phyloP scores from a whole-genome alignment of 2,329 filamentous ascomycete species.

The Gnomoniopsis smithogilvyi region DNA sequence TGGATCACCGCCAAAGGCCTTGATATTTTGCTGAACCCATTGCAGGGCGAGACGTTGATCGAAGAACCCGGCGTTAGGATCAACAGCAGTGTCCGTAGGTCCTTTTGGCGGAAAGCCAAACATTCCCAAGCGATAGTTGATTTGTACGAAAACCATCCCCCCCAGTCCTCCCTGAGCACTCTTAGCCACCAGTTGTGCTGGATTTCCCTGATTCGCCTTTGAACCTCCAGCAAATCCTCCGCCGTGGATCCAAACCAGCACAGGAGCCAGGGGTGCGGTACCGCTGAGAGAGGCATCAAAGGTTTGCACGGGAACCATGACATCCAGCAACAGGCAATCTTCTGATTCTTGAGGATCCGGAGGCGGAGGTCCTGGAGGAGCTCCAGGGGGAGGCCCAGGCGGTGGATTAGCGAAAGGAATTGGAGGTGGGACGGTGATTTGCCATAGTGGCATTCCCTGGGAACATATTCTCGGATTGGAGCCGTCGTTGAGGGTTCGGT shows the following conservation, averaged over 20 bases:
- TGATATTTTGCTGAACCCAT: constrained; percentile 40
- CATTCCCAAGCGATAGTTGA: constrained; percentile 42
- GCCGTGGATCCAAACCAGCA: constrained; percentile 41
- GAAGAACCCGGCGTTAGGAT: constrained; percentile 38
- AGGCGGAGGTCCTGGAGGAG: not conserved
- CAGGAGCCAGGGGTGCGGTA: constrained; percentile 35
- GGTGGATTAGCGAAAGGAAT: not conserved
- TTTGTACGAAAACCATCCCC: constrained; percentile 40
- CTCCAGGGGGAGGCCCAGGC: not conserved
- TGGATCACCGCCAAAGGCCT: constrained; percentile 36
- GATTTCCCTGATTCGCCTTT: constrained; percentile 25
- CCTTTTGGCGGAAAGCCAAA: constrained; percentile 44
- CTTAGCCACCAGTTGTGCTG: not conserved
- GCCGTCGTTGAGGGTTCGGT: not conserved
- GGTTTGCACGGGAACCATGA: constrained; percentile 31
- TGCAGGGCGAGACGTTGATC: constrained; percentile 35
- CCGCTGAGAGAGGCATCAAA: not conserved
- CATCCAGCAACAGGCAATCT: constrained; percentile 48
- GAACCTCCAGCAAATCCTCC: constrained; percentile 39
- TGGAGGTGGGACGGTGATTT: not conserved
- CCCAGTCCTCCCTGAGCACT: constrained; percentile 19
- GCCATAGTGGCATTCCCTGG: not conserved
- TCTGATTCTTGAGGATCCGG: constrained; percentile 24
- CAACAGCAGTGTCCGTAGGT: not conserved
- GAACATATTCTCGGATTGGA: not conserved